Conservation (phyloP, 1,284 basidiomycete genomes). For the Puccinia brachypodii region DNA sequence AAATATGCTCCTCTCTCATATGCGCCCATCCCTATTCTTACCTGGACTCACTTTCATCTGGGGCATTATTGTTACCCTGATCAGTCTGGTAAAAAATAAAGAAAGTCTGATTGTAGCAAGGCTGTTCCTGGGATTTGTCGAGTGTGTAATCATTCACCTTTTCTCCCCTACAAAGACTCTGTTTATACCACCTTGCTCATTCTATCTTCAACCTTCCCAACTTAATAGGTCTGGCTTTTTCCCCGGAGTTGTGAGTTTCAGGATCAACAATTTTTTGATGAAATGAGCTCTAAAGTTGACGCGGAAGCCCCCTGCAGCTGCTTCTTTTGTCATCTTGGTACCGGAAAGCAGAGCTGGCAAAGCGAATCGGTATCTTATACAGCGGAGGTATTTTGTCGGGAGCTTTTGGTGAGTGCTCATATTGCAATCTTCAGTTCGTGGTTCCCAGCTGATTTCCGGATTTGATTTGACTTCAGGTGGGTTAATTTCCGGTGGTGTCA, state of each 20-base stretch:
- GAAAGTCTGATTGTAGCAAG: conserved; percentile 19
- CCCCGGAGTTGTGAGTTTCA: conserved; percentile 30
- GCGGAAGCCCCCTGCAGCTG: conserved; percentile 44
- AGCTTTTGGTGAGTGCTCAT: conserved; percentile 50
- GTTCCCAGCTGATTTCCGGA: neutral
- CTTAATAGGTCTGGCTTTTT: conserved; percentile 40
- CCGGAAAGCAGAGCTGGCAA: conserved; percentile 52
- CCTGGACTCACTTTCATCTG: conserved; percentile 32
- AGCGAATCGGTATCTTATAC: conserved; percentile 51
- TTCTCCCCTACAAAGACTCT: neutral
- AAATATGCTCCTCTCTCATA: conserved; percentile 40
- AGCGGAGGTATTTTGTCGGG: conserved; percentile 51
- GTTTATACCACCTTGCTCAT: neutral
- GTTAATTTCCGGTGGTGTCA: conserved; percentile 52
- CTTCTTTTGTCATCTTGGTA: conserved; percentile 52
- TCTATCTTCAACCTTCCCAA: neutral
- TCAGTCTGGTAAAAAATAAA: conserved; percentile 15
- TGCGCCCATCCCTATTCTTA: conserved; percentile 31
- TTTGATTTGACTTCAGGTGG: conserved; percentile 38
- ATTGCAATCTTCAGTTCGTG: neutral
- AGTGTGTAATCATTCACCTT: neutral
- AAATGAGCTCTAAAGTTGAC: too few species aligned
- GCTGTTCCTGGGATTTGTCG: conserved; percentile 37
- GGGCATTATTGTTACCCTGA: conserved; percentile 31
- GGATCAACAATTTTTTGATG: too few species aligned